These are phyloP conservation scores for Viscum album DNA, from an alignment of 177 flowering plant species.

Conservation along the genomic window DNA sequence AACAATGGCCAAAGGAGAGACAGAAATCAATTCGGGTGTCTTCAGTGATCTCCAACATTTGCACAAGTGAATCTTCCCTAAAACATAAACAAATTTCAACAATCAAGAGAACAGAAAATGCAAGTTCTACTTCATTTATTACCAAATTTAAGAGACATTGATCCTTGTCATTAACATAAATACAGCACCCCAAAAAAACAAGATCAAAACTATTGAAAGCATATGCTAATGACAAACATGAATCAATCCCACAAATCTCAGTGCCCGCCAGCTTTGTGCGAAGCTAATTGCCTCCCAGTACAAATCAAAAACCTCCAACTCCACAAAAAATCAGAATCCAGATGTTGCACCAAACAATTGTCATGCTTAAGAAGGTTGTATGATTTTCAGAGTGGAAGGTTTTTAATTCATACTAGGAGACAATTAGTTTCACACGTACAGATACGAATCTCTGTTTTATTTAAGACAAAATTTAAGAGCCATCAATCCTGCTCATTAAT, in stretches of 20 bases:
- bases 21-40: conserved; percentile 57
- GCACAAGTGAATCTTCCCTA: conserved; percentile 61
- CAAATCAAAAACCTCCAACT: conserved; percentile 64
- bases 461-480: too few species aligned
- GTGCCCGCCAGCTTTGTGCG: conserved; percentile 57
- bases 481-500: too few species aligned
- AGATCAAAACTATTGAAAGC: neutral
- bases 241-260: neutral
- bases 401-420: too few species aligned
- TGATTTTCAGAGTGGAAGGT: too few species aligned
- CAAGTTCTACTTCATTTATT: neutral
- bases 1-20: conserved; percentile 76
- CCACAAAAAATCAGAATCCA: conserved; percentile 59
- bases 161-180: neutral
- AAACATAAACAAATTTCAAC: conserved; percentile 6
- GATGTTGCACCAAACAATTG: conserved; percentile 33
- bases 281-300: conserved; percentile 50
- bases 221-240: too few species aligned
- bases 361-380: conserved; percentile 41
- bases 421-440: too few species aligned
- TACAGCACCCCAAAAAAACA: neutral
- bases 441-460: too few species aligned
- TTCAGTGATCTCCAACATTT: conserved; percentile 63
- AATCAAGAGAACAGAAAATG: neutral
- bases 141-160: neutral